Evolutionary conservation across 768 basidiomycete genomes (phyloP).

Genomic region (Phaeolepiota aurea): DNA sequence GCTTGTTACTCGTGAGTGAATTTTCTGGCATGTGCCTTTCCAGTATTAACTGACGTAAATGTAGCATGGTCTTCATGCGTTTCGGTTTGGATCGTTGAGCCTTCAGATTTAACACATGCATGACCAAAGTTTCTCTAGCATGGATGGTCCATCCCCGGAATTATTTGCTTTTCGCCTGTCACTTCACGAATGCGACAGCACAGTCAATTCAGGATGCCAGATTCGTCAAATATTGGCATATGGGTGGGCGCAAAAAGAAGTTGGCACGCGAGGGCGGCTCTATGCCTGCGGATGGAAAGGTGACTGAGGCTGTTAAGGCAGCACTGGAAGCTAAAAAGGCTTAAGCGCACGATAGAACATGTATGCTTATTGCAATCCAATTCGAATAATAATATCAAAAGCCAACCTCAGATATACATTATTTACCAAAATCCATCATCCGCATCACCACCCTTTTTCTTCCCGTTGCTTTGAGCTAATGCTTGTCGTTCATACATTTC

Average conservation of each 20-base stretch:
- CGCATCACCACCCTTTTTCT: constrained; percentile 60
- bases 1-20: constrained; percentile 85
- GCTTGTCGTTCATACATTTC: constrained; percentile 92
- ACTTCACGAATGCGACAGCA: constrained; percentile 83
- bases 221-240: constrained; percentile 87
- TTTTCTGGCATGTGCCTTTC: too few species aligned
- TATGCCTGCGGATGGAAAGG: constrained; percentile 26
- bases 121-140: constrained; percentile 37
- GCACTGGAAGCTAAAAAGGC: constrained; percentile 29
- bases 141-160: constrained; percentile 96
- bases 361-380: too few species aligned
- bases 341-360: constrained; percentile 15
- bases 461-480: constrained; percentile 67
- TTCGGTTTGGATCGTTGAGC: constrained; percentile 60
- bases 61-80: constrained; percentile 84
- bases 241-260: constrained; percentile 78
- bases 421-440: constrained; percentile 78
- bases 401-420: too few species aligned
- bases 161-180: constrained; percentile 92
- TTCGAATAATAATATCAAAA: too few species aligned
- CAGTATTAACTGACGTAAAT: constrained; percentile 6
- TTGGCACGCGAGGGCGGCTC: constrained; percentile 23
- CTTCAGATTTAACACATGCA: constrained; percentile 5
- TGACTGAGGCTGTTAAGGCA: constrained; percentile 42
- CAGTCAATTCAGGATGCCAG: constrained; percentile 79